These are phyloP conservation scores for Malus hybrid DNA, from an alignment of 331 rosid species.

Conservation along the genomic window DNA sequence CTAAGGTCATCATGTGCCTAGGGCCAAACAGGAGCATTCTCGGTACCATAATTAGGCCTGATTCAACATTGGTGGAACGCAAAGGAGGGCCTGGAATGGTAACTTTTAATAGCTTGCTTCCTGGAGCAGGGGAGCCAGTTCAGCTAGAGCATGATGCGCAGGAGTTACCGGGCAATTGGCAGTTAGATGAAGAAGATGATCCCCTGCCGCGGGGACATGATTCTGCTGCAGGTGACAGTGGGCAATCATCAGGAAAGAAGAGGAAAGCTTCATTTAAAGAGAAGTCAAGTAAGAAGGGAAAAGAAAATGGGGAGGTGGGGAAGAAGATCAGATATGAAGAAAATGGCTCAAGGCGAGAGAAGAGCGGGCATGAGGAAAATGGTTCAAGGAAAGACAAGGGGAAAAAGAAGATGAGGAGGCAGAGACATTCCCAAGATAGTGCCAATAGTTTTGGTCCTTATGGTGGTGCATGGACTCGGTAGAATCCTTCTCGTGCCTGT, in stretches of 20 bases:
- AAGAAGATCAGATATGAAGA: not conserved
- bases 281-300: conserved; percentile 40
- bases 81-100: conserved; percentile 75
- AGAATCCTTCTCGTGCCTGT: not conserved
- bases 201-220: conserved; percentile 56
- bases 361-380: conserved; percentile 21
- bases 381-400: conserved; percentile 32
- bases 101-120: conserved; percentile 71
- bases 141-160: conserved; percentile 23
- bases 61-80: conserved; percentile 57
- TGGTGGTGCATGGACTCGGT: not conserved
- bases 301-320: conserved; percentile 27
- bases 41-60: conserved; percentile 91
- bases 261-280: conserved; percentile 46
- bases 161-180: conserved; percentile 74
- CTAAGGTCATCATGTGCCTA: conserved; percentile 47
- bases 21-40: conserved; percentile 80
- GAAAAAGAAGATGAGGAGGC: conserved; percentile 19
- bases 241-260: conserved; percentile 42
- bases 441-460: conserved; percentile 22
- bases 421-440: conserved; percentile 21
- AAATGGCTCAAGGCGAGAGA: conserved; percentile 27
- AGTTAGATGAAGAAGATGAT: conserved; percentile 62
- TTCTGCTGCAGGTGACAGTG: conserved; percentile 15
- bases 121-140: conserved; percentile 87